Evolutionary conservation across 331 rosid genomes (phyloP).

Genomic region (Cydonia oblonga): DNA sequence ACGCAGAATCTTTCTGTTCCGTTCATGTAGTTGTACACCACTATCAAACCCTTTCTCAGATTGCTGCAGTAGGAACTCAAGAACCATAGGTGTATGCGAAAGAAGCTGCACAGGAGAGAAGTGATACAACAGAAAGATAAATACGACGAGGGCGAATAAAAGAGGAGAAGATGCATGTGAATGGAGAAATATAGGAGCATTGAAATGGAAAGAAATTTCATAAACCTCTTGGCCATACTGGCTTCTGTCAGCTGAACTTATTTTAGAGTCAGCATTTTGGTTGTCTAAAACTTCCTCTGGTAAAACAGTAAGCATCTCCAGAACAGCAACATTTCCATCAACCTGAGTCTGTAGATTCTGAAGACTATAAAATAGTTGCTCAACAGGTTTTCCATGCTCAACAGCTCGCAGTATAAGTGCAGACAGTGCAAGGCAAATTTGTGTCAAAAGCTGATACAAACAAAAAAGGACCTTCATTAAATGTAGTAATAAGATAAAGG

Average conservation of each 20-base stretch:
- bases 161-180: not conserved
- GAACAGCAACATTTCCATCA: constrained; percentile 65
- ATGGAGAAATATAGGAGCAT: not conserved
- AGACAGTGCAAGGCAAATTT: constrained; percentile 91
- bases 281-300: constrained; percentile 83
- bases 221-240: constrained; percentile 78
- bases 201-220: constrained; percentile 19
- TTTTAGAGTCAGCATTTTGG: constrained; percentile 44
- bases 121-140: not conserved
- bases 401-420: constrained; percentile 71
- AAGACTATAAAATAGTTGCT: constrained; percentile 86
- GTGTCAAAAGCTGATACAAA: constrained; percentile 77
- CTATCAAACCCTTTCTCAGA: constrained; percentile 57
- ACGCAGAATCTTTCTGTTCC: constrained; percentile 71
- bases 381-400: constrained; percentile 73
- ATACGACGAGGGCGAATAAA: not conserved
- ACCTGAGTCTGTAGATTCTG: constrained; percentile 71
- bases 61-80: constrained; percentile 76
- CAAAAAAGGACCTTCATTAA: constrained; percentile 12
- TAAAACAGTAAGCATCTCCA: constrained; percentile 93
- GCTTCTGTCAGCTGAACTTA: constrained; percentile 43
- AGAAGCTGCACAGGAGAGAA: constrained; percentile 53
- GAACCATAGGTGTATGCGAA: constrained; percentile 68
- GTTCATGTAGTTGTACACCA: constrained; percentile 53
- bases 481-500: not conserved